Conservation (phyloP, 1,284 basidiomycete genomes). For the Xerocomus amazonicus region DNA sequence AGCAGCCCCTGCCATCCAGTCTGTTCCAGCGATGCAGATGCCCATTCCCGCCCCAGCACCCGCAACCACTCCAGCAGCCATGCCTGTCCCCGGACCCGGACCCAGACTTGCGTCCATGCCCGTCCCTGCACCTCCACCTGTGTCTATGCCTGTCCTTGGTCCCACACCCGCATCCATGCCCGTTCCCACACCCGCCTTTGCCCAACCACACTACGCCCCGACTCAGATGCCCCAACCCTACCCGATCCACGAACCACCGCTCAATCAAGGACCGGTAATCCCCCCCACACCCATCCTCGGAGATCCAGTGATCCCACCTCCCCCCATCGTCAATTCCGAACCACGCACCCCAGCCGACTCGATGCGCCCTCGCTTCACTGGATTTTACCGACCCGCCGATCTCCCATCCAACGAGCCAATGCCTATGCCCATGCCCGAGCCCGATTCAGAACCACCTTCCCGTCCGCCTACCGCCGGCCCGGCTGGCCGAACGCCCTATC, state of each 20-base stretch:
- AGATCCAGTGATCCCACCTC: conserved; percentile 26
- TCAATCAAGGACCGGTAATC: conserved; percentile 6
- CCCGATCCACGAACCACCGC: not conserved
- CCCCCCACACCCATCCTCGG: conserved; percentile 13
- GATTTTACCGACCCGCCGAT: conserved; percentile 26
- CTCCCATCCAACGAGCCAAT: conserved; percentile 3
- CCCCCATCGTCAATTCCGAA: conserved; percentile 9
- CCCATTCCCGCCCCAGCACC: conserved; percentile 8
- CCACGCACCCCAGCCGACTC: conserved; percentile 9
- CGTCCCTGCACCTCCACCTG: not conserved
- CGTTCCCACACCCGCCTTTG: not conserved
- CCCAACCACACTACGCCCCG: not conserved
- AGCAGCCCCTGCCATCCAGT: conserved; percentile 5
- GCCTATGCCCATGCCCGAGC: not conserved
- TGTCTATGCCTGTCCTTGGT: not conserved
- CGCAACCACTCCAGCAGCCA: not conserved
- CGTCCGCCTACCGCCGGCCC: conserved; percentile 14
- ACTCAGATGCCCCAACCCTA: conserved; percentile 25
- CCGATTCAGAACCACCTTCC: conserved; percentile 1
- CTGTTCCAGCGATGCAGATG: conserved; percentile 16
- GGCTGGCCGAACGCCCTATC: conserved; percentile 13
- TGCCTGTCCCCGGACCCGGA: not conserved
- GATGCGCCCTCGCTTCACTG: conserved; percentile 28
- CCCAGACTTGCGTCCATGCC: not conserved
- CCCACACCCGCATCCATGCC: not conserved